Evolutionary conservation across 2,329 filamentous ascomycete genomes (phyloP), one percentile per base, ranked within the genome.

Genomic region (Malbranchea cinnamomea): DNA sequence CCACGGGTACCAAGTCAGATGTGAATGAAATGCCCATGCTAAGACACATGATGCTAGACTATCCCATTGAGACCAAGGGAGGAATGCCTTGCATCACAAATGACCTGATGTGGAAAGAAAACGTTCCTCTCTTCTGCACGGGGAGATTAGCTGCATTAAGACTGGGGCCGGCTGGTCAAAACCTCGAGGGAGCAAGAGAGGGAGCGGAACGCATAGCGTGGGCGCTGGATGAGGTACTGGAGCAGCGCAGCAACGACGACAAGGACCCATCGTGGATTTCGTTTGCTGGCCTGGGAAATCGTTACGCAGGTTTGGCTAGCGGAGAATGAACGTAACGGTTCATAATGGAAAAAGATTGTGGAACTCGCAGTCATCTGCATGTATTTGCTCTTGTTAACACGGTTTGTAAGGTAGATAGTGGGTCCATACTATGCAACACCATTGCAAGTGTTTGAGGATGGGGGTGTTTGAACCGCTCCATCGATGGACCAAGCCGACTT

Each of bases 1-100:
- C 80, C 9, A 87, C 80, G 0, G 80, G 80, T 0, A 68, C 79
- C 22, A 64, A 71, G 28, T 68, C 71, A 0, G 63, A 83, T 38
- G 68, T 82, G 15, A 45, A 53, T 1, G 60, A 60, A 2, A 58
- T 84, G 13, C 66, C 74, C 0, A 72, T 73, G 33, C 54, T 87
- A 8, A 53, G 69, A 33, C 66, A 57, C 0, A 67, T 87, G 46
- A 52, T 68, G 6, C 38, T 56, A 3, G 62, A 71, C 11, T 61
- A 75, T 37, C 78, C 77, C 0, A 64, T 87, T 19, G 53, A 70
- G 10, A 65, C 60, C 0, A 62, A 70, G 14, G 71, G 71, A 3
- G 80, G 80, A 0, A 56, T 84, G 12, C 80, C 81, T 0, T 80
- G 75, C 39, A 51, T 87, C 30, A 85, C 68, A 2, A 70, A 85